Evolutionary conservation across 305 asterid species (phyloP).

Genomic region (Caryopteris hybrid): DNA sequence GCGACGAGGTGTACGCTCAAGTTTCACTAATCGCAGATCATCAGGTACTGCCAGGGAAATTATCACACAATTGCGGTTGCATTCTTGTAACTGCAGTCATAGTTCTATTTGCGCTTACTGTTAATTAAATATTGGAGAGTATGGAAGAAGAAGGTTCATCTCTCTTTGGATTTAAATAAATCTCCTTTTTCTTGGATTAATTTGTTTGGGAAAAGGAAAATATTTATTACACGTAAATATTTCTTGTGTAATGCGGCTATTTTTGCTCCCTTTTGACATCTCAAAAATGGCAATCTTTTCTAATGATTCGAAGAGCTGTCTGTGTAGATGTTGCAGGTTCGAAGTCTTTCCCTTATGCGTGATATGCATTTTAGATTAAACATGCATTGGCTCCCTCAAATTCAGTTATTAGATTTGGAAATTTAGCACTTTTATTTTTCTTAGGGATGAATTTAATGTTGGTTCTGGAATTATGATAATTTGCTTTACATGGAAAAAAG

Average conservation of each 20-base stretch:
- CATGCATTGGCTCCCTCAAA: background rate
- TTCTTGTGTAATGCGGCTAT: background rate
- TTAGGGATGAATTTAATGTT: slow-evolving; percentile 5
- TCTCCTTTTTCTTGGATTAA: background rate
- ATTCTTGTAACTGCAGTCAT: background rate
- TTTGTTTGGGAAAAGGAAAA: background rate
- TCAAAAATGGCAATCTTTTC: slow-evolving; percentile 18
- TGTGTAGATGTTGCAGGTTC: slow-evolving; percentile 18
- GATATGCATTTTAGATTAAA: background rate
- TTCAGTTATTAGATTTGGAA: background rate
- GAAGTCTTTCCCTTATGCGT: background rate
- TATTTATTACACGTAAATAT: background rate
- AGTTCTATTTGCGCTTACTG: background rate
- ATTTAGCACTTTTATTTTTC: slow-evolving; percentile 1
- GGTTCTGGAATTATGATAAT: background rate
- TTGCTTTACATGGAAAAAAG: slow-evolving; percentile 5
- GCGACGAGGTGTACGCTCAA: slow-evolving; percentile 88
- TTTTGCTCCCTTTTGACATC: slow-evolving; percentile 11
- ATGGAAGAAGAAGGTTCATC: background rate
- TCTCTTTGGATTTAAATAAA: slow-evolving; percentile 3
- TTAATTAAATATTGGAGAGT: slow-evolving; percentile 9
- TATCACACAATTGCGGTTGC: slow-evolving; percentile 9
- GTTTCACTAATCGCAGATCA: slow-evolving; percentile 79
- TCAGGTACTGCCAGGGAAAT: slow-evolving; percentile 40
- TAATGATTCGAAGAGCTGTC: slow-evolving; percentile 3